Conservation (phyloP, 495 filamentous ascomycete genomes). For the Hypoxylon trugodes region DNA sequence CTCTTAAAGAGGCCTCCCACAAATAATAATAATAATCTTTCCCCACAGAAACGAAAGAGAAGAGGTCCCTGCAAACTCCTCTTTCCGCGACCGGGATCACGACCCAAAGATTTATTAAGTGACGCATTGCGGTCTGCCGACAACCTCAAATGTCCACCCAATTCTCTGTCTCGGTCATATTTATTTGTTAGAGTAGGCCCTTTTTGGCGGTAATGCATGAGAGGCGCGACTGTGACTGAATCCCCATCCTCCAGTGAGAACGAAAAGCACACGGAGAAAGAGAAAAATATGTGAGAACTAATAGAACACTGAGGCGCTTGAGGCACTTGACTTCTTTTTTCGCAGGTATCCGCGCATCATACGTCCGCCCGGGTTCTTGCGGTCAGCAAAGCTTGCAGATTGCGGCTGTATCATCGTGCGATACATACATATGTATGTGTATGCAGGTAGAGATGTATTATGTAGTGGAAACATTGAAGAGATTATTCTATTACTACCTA, state of each 20-base stretch:
- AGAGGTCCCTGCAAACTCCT: conserved; percentile 39
- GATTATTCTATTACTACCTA: no score
- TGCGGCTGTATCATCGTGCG: conserved; percentile 43
- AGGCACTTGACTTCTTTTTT: conserved; percentile 7
- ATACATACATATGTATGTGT: conserved; percentile 26
- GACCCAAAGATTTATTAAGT: conserved; percentile 37
- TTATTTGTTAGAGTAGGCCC: conserved; percentile 24
- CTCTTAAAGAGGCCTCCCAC: conserved; percentile 34
- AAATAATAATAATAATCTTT: not conserved
- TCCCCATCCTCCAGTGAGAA: not conserved
- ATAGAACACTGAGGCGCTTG: no score
- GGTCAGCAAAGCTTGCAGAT: conserved; percentile 41
- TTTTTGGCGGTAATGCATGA: conserved; percentile 21
- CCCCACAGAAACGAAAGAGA: conserved; percentile 20
- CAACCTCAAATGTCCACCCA: conserved; percentile 13
- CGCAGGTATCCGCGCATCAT: conserved; percentile 31
- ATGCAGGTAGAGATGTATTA: no score
- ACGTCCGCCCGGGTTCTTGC: conserved; percentile 26
- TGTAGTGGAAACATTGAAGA: no score
- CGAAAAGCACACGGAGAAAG: no score
- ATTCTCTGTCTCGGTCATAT: conserved; percentile 30
- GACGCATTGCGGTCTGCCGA: conserved; percentile 33
- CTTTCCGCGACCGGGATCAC: conserved; percentile 34
- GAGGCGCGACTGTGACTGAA: conserved; percentile 16
- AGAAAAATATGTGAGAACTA: conserved; percentile 11